Evolutionary conservation across 257 asterid genomes (phyloP).

Genomic region (Jacaranda copaia): DNA sequence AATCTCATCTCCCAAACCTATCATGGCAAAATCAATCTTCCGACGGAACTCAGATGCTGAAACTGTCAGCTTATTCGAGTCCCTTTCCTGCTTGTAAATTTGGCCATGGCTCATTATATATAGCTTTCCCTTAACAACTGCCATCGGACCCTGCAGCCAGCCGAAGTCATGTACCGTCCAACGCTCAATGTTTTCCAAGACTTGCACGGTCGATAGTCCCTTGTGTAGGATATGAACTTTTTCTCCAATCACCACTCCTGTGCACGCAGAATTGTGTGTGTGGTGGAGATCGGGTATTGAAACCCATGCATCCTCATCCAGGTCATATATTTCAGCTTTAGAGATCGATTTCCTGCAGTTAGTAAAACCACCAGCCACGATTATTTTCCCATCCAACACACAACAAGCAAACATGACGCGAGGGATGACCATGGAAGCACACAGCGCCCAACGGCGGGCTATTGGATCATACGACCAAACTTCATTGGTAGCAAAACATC

Average conservation of each 20-base stretch:
- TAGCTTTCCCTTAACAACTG: slow-evolving; percentile 83
- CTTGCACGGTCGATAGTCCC: slow-evolving; percentile 89
- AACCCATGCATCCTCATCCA: slow-evolving; percentile 78
- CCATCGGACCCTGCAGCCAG: slow-evolving; percentile 97
- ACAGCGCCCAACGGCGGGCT: slow-evolving; percentile 63
- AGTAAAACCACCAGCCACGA: slow-evolving; percentile 96
- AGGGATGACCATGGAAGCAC: slow-evolving; percentile 87
- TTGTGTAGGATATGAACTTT: slow-evolving; percentile 90
- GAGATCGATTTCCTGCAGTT: slow-evolving; percentile 90
- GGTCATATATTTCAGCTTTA: slow-evolving; percentile 92
- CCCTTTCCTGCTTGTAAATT: slow-evolving; percentile 80
- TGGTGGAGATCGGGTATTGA: slow-evolving; percentile 88
- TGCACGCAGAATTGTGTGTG: slow-evolving; percentile 87
- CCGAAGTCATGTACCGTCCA: slow-evolving; percentile 86
- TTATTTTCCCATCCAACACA: slow-evolving; percentile 82
- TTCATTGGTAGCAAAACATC: slow-evolving; percentile 90
- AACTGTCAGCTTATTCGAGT: slow-evolving; percentile 58
- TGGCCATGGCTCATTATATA: slow-evolving; percentile 88
- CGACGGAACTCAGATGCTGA: slow-evolving; percentile 84
- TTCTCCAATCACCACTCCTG: slow-evolving; percentile 81
- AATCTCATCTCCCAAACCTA: slow-evolving; percentile 82
- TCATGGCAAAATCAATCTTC: slow-evolving; percentile 88
- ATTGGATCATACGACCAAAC: slow-evolving; percentile 93
- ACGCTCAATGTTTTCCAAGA: slow-evolving; percentile 69
- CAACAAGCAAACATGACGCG: slow-evolving; percentile 99